Percentiles rank a stretch among this genome's conserved stretches.
Evolutionary conservation across 805 yeast genomes (phyloP).

Genomic region (Wickerhamiella kazuoi): DNA sequence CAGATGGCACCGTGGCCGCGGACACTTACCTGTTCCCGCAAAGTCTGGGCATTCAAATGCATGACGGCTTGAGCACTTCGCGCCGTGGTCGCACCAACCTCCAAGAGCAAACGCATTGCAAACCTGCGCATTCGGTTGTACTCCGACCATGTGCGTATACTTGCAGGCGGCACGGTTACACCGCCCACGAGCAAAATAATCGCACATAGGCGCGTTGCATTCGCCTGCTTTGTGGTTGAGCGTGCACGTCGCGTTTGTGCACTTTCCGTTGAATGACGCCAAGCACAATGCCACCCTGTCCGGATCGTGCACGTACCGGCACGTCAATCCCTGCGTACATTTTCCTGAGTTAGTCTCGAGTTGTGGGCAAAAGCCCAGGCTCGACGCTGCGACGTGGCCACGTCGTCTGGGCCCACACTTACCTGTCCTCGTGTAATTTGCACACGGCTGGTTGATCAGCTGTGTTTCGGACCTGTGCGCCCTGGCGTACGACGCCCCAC

Average conservation of each 20-base stretch:
- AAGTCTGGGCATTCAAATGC: conserved; percentile 53
- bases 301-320: conserved; percentile 37
- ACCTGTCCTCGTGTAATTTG: conserved; percentile 18
- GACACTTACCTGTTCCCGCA: conserved; percentile 42
- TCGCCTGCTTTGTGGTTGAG: conserved; percentile 41
- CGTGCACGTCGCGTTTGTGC: conserved; percentile 32
- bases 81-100: conserved; percentile 53
- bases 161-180: conserved; percentile 35
- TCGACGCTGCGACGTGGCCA: too few relatives aligned
- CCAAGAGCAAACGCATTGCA: conserved; percentile 53
- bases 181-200: conserved; percentile 28
- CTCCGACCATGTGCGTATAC: conserved; percentile 31
- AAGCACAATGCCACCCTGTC: conserved; percentile 39
- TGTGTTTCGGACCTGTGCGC: neutral
- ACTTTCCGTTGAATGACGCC: conserved; percentile 29
- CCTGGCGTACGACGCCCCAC: neutral
- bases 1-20: conserved; percentile 35
- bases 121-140: conserved; percentile 26
- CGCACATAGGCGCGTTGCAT: conserved; percentile 44
- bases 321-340: conserved; percentile 35
- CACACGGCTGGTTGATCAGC: conserved; percentile 15
- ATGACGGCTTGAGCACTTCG: conserved; percentile 39
- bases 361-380: neutral
- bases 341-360: conserved; percentile 23
- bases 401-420: neutral